A percentile compares a stretch with the other conserved stretches of the same genome.
phyloP scores from a whole-genome alignment of 1,284 basidiomycete species.

The Melampsora americana region DNA sequence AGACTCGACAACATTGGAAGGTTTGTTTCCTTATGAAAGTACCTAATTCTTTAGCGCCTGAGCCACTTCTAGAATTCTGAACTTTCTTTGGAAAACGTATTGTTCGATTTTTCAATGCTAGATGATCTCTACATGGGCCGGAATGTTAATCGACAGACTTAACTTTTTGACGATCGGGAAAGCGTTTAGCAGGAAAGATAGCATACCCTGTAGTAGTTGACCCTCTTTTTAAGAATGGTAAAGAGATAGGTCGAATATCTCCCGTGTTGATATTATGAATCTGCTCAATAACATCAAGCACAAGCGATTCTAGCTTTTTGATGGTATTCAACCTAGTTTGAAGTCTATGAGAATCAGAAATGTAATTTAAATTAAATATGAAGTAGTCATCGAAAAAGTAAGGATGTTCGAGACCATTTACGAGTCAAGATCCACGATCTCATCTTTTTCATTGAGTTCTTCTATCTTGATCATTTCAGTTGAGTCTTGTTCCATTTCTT shows the following conservation, averaged over 20 bases:
- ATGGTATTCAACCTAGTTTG: background rate
- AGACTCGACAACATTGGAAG: background rate
- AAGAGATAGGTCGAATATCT: background rate
- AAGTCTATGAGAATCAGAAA: background rate
- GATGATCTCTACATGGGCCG: too few species aligned
- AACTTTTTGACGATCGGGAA: too few species aligned
- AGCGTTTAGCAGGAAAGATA: background rate
- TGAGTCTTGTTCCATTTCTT: background rate
- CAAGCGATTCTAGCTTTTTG: background rate
- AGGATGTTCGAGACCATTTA: background rate
- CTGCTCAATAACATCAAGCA: background rate
- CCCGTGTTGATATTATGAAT: background rate
- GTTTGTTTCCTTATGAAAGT: background rate
- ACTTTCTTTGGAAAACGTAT: slow-evolving; percentile 14
- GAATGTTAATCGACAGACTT: too few species aligned
- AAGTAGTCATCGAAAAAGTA: background rate
- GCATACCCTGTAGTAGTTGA: background rate
- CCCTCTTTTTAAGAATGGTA: background rate
- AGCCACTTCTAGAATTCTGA: slow-evolving; percentile 7
- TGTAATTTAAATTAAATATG: background rate
- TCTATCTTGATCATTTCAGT: background rate
- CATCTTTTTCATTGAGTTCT: background rate
- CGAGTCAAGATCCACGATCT: background rate
- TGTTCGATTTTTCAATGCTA: background rate
- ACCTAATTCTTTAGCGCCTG: slow-evolving; percentile 31